Evolutionary conservation across 2,329 filamentous ascomycete species (phyloP), one percentile per base, ranked within the genome.

Genomic region (Neurospora sp.): DNA sequence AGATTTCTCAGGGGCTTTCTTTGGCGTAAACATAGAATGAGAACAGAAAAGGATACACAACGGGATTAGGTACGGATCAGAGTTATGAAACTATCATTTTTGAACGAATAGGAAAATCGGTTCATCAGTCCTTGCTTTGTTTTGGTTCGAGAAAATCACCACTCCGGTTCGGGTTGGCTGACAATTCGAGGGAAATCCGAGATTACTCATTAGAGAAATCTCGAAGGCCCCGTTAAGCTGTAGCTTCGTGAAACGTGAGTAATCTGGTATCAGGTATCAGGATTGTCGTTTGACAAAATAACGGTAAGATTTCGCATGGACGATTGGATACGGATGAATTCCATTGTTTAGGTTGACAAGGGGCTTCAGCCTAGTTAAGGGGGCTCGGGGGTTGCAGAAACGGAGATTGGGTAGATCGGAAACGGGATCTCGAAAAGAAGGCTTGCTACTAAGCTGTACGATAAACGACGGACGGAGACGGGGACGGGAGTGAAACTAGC

Each of bases 1-100:
- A 19, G 19, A 66, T 38, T 42, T 46, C 46, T 52, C 66, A 42
- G 28, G 8, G 43, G 11, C n/a, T 67, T 39, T 67, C 66, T 38
- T 67, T 42, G 66, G 66, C 9, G 9, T 7, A 28, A 28, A 23
- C 43, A 68, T 38, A 70, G 43, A 67, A 23, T 36, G 66, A 58
- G n/a, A 66, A 11, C 23, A 38, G n/a, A 40, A 68, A n/a, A 39
- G 66, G 19, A 68, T 42, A 39, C 28, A 11, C n/a, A 39, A 43
- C 13, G 36, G 67, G 67, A 39, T 19, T 62, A 62, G 28, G 67
- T 11, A 52, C 52, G 52, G 52, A 10, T 62, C 13, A 28, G 52
- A 17, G 52, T 62, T 62, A n/a, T 36, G 52, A 36, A 36, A 62
- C 33, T 36, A 9, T 62, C 28, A 71, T 75, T 71, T 71, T 33